Base-by-base conservation (phyloP, 2,329 filamentous ascomycete genomes). In the Colletotrichum sp. region DNA sequence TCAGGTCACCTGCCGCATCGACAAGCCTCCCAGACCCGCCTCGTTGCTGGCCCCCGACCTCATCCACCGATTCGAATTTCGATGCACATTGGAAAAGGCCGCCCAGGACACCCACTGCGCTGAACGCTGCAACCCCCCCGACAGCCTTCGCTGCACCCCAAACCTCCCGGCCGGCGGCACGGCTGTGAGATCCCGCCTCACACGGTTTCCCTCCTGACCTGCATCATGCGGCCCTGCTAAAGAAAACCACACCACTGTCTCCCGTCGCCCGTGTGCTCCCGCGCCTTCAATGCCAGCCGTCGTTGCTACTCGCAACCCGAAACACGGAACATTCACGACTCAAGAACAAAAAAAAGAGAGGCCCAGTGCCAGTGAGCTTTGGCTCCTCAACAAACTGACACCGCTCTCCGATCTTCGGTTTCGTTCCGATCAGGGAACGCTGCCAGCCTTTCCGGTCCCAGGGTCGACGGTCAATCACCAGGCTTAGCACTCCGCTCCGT, bases 181-280 rank as follows among this genome's bases (percentile, higher is more conserved):
- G 49, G 72, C 72, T 72, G 62, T 55, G 25, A 69, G 66, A 29
- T 69, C 67, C 30, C 57, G 49, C 49, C 49, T 61, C 39, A 32
- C 64, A 34, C 59, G 25, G 44, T 30, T 68, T 44, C 62, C 57
- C 61, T 75, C n/a, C 62, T 75, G 52, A 66, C 66, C 52, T 75
- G 66, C 75, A 67, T 71, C 49, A 77, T 77, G 71, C 65, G 71
- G 71, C 61, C 66, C n/a, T 71, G 66, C 64, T 69, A 27, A 69
- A 69, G 64, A 76, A 62, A 63, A 59, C 11, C 67, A 49, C 44
- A 64, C 32, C 39, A 70, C 59, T 44, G 22, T 36, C 25, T 27
- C 52, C 63, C 69, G 27, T 67, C 73, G 22, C 30, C 39, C 19
- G 44, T 52, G 44, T 13, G 11, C 44, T 52, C 44, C 19, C 57